Evolutionary conservation across 1,139 yeast species (phyloP).

Genomic region (Yamadazyma atlantica): DNA sequence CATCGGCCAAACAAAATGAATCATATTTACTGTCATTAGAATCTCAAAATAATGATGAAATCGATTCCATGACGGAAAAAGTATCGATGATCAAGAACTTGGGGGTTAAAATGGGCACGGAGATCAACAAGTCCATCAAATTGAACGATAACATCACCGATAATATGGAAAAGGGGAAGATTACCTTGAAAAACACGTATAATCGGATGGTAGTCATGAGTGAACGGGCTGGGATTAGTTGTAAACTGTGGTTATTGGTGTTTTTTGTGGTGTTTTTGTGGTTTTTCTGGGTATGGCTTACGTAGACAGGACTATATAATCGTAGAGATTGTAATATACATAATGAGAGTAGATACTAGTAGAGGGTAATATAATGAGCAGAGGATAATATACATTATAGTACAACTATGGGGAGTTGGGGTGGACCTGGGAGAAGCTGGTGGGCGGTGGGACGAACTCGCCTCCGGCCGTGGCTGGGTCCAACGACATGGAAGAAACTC

Average conservation of each 20-base stretch:
- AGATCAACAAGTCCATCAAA: constrained; percentile 71
- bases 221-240: constrained; percentile 73
- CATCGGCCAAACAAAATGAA: constrained; percentile 46
- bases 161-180: constrained; percentile 41
- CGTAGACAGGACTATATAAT: constrained; percentile 8
- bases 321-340: neutral
- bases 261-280: constrained; percentile 60
- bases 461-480: constrained; percentile 8
- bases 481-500: constrained; percentile 2
- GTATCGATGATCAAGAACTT: constrained; percentile 69
- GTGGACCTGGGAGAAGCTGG: too few species aligned
- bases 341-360: too few species aligned
- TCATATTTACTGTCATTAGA: constrained; percentile 72
- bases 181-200: constrained; percentile 63
- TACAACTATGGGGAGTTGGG: too few species aligned
- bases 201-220: constrained; percentile 80
- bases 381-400: constrained; percentile 5
- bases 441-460: too few species aligned
- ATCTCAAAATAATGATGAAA: constrained; percentile 79
- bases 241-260: constrained; percentile 76
- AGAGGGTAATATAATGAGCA: too few species aligned
- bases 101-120: constrained; percentile 78
- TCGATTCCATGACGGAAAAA: constrained; percentile 68
- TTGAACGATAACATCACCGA: constrained; percentile 58
- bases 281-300: constrained; percentile 83